phyloP scores from a whole-genome alignment of 139 green algal genomes.

The Chlorella vulgaris region DNA sequence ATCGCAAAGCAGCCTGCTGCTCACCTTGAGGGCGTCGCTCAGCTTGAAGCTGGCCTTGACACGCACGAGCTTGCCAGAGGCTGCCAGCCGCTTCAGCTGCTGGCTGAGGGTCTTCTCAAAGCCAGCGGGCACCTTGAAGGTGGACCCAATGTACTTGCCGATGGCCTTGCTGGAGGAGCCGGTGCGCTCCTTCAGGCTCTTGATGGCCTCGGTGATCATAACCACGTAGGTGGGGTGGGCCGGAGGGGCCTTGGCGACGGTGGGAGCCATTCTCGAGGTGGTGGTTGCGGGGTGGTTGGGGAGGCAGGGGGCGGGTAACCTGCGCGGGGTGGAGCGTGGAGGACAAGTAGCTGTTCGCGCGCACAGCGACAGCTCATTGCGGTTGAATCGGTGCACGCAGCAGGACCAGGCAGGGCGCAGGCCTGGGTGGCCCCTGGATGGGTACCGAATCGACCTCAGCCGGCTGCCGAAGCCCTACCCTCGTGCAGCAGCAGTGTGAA shows the following conservation, averaged over 20 bases:
- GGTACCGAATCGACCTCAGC: no score
- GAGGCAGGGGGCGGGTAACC: background rate
- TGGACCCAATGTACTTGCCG: constrained; percentile 78
- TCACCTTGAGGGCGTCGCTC: constrained; percentile 53
- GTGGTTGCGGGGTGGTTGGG: background rate
- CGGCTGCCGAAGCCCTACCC: no score
- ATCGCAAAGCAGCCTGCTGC: no score
- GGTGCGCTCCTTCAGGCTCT: constrained; percentile 76
- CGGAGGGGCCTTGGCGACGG: constrained; percentile 15
- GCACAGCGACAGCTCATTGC: no score
- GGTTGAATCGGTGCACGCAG: no score
- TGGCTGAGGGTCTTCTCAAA: constrained; percentile 62
- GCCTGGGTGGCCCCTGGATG: no score
- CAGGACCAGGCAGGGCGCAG: no score
- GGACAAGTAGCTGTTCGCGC: no score
- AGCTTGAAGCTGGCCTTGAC: constrained; percentile 73
- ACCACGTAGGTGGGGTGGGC: constrained; percentile 26
- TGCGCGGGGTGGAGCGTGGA: no score
- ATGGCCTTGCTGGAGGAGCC: constrained; percentile 76
- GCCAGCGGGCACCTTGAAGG: constrained; percentile 58
- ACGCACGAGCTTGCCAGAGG: constrained; percentile 64
- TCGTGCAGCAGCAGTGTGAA: no score
- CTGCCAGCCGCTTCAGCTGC: constrained; percentile 61
- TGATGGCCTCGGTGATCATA: constrained; percentile 74
- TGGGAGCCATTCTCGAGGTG: no score